Evolutionary conservation across 176 grass and related monocot species (phyloP).

Genomic region (Avena sativa): DNA sequence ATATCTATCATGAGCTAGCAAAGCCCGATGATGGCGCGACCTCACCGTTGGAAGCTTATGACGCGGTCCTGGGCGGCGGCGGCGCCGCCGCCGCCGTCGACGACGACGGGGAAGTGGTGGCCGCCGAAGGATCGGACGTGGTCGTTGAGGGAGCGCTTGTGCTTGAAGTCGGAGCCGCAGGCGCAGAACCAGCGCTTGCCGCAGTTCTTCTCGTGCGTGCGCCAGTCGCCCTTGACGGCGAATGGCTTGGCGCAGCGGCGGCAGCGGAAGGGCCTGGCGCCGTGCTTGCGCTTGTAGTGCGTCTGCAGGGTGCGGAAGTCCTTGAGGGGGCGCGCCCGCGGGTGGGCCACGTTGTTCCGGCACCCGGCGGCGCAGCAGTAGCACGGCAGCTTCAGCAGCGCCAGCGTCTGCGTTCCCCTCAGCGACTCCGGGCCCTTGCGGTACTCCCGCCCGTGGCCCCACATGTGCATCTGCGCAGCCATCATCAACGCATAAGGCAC

Average conservation of each 20-base stretch:
- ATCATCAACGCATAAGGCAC: background rate
- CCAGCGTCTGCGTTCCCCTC: slow-evolving; percentile 72
- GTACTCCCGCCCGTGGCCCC: slow-evolving; percentile 96
- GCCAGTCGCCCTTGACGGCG: slow-evolving; percentile 98
- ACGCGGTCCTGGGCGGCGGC: slow-evolving; percentile 30
- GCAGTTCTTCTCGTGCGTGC: slow-evolving; percentile 99
- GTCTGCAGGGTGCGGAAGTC: slow-evolving; percentile 98
- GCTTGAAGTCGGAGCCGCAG: slow-evolving; percentile 96
- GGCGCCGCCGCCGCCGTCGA: background rate
- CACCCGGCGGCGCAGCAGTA: slow-evolving; percentile 88
- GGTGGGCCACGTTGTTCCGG: slow-evolving; percentile 86
- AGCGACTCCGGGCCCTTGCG: slow-evolving; percentile 92
- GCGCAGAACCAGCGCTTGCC: slow-evolving; percentile 92
- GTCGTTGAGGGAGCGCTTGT: slow-evolving; percentile 96
- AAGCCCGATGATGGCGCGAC: too few species aligned
- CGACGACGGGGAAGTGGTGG: slow-evolving; percentile 52
- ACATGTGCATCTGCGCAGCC: slow-evolving; percentile 97
- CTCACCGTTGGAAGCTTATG: slow-evolving; percentile 66
- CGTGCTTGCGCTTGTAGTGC: slow-evolving; percentile 99
- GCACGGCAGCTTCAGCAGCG: slow-evolving; percentile 94
- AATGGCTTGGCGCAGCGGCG: slow-evolving; percentile 93
- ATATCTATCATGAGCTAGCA: background rate
- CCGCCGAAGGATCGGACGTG: slow-evolving; percentile 84
- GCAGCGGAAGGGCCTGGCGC: slow-evolving; percentile 79
- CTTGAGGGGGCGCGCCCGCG: slow-evolving; percentile 80